Evolutionary conservation across 176 grass and related monocot species (phyloP), one percentile per base, ranked within the genome.

Genomic region (Rhynchospora pubera): DNA sequence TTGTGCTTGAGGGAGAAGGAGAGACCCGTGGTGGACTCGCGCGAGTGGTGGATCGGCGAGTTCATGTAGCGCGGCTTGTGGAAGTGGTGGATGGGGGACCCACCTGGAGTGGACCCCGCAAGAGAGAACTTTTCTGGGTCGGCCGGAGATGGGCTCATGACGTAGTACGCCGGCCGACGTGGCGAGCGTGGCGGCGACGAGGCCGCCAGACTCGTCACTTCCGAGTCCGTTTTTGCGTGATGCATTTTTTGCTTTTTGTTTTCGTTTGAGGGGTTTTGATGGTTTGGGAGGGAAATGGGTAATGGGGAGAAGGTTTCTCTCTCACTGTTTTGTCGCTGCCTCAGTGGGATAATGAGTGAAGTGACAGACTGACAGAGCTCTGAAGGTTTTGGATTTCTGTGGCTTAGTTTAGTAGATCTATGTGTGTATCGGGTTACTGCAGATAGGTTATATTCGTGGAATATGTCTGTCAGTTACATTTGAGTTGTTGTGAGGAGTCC

Each of bases 161-260:
- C 96, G 93, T 95, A 99, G 91, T 99, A 99, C 15, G 86, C 83
- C 50, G 91, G 91, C 18, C 89, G 74, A 3, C 90, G 92, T 7
- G 92, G 96, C 19, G 96, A 99, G 3, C 91, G 80, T 57, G 96
- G 89, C 83, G 96, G 96, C 74, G 96, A 95, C 0, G 96, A 99
- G 9, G 96, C 79, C 68, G 92, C 89, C 69, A 99, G 87, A 75
- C 96, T 99, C 75, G 92, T 99, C 75, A 91, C 79, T 71, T 99
- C 96, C 47, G 96, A 99, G 87, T 99, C 92, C 55, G 96, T 93
- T 83, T 95, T 99, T 39, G 93, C 91, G 85, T 99, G 92, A 51
- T 85, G 89, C 91, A 94, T 93, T 43, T 26, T 68, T 0, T 9
- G 19, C 2, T 12, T 16, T 65, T 50, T 19, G 59, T 6, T 82